Conservation (phyloP, 306 rosid species). For the Rosa lucieae region DNA sequence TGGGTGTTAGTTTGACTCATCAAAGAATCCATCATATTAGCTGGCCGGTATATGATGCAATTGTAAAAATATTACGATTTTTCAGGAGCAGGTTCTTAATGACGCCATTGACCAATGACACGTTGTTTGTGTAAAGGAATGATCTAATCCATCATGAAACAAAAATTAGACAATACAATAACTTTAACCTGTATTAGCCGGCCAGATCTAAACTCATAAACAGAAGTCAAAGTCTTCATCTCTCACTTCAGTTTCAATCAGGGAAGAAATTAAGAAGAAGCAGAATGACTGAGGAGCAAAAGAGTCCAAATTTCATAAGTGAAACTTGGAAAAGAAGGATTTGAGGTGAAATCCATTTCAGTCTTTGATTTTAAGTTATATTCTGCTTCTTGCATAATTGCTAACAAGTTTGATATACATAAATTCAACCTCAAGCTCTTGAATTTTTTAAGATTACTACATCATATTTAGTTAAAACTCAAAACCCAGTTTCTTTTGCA, state of each 20-base stretch:
- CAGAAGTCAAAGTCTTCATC: background rate
- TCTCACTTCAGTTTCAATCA: background rate
- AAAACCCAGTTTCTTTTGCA: background rate
- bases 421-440: background rate
- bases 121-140: too few relatives aligned
- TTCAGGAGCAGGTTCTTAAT: too few relatives aligned
- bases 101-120: too few relatives aligned
- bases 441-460: background rate
- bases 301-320: background rate
- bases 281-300: background rate
- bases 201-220: background rate
- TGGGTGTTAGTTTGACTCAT: too few relatives aligned
- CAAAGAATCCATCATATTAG: too few relatives aligned
- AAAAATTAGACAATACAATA: too few relatives aligned
- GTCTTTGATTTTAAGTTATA: background rate
- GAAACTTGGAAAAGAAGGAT: background rate
- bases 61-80: too few relatives aligned
- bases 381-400: background rate
- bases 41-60: too few relatives aligned
- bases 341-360: background rate
- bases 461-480: background rate
- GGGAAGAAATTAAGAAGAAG: background rate
- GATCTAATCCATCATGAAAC: too few relatives aligned
- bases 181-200: too few relatives aligned
- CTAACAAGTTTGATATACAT: background rate